These are phyloP conservation scores for Panicum miliaceum DNA, from an alignment of 176 grass and related monocot species.

Conservation along the genomic window DNA sequence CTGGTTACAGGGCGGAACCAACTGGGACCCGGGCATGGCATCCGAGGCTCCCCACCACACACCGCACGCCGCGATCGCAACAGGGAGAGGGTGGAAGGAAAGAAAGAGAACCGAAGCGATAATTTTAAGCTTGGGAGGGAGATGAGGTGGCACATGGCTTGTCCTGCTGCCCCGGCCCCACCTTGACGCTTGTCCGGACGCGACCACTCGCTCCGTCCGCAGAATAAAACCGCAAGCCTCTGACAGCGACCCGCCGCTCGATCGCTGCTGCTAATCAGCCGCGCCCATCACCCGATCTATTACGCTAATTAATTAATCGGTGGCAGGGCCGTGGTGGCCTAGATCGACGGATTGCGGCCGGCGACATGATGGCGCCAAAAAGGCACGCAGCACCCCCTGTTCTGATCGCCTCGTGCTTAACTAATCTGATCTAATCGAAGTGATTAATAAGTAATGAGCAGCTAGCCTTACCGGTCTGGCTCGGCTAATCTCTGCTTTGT, in stretches of 20 bases:
- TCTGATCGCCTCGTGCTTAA: conserved; percentile 3
- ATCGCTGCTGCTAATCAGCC: neutral
- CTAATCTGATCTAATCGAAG: conserved; percentile 1
- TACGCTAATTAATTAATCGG: conserved; percentile 16
- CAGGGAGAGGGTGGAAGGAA: neutral
- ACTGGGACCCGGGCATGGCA: no score
- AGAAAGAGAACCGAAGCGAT: neutral
- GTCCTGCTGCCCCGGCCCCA: neutral
- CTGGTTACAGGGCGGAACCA: no score
- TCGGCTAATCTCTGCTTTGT: conserved; percentile 30
- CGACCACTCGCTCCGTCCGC: neutral
- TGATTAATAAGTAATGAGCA: neutral
- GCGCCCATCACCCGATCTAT: no score
- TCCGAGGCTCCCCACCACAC: no score
- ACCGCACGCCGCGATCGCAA: neutral
- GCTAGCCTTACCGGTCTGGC: neutral
- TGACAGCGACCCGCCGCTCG: conserved; percentile 25
- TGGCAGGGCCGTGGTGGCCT: neutral
- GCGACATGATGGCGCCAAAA: conserved; percentile 54
- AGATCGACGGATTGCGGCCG: neutral
- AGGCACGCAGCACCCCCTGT: neutral
- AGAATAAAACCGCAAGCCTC: conserved; percentile 7
- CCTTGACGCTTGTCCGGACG: conserved; percentile 48
- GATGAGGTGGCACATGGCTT: conserved; percentile 52
- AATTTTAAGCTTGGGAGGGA: neutral